Base-by-base conservation (phyloP, 306 rosid genomes). In the Inga oerstediana region DNA sequence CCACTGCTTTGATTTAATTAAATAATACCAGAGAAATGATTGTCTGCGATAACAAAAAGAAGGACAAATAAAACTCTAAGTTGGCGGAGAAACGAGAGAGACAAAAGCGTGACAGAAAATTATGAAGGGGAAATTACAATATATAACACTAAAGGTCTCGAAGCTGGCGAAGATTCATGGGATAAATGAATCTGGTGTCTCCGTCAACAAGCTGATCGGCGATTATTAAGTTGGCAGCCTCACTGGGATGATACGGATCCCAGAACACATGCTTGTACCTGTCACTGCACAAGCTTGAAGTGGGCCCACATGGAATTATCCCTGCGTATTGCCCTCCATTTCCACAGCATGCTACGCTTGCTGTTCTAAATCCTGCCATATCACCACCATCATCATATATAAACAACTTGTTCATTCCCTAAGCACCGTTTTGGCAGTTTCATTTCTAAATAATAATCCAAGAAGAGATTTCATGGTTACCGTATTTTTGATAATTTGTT, bases 211-310 rank as follows among this genome's bases (percentile, higher is more conserved):
- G 84, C 61, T 88, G 84, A 32, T 89, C 88, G 81, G 97, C 97
- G 5, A 94, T 64, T 74, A 94, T 64, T 7, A 92, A 49, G 71
- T 94, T 92, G 65, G 98, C 90, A 54, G 98, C 94, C 10, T 94
- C 97, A 56, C 94, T 94, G 3, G 95, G 98, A 80, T 94, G 98
- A 83, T 91, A 92, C 27, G 94, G 93, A 81, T 94, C 97, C 95
- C 95, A 92, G 77, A 94, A 94, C 1, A 92, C 95, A 72, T 92
- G 94, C 74, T 67, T 82, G 7, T 85, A 10, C 62, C 95, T 81
- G 45, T 94, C 97, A 1, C 89, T 32, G 32, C 98, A 94, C 85
- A 92, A 15, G 22, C 88, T 91, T 2, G 98, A 94, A 7, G 92
- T 83, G 16, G 95, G 94, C 19, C 94, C 97, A 71, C 98, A 94